phyloP scores from a whole-genome alignment of 2,329 filamentous ascomycete species.

The Teratosphaeria destructans region DNA sequence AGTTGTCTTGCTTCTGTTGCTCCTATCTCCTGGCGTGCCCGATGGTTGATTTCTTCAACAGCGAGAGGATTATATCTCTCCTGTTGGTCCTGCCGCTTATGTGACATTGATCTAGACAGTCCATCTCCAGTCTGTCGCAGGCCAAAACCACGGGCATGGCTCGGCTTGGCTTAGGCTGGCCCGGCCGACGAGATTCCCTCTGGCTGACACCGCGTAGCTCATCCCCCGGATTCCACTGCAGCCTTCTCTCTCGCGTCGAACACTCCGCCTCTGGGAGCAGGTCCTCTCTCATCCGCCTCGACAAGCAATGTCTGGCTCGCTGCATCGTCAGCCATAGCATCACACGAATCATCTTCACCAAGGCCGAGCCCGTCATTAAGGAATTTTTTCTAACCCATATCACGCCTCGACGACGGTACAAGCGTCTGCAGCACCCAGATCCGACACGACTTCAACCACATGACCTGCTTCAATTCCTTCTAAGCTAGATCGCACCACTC shows the following conservation, averaged over 20 bases:
- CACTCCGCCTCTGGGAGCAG: background rate
- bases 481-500: background rate
- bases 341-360: background rate
- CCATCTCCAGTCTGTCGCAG: background rate
- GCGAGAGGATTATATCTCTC: background rate
- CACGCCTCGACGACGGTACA: background rate
- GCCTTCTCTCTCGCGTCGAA: background rate
- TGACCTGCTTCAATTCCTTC: background rate
- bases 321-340: background rate
- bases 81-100: background rate
- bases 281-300: background rate
- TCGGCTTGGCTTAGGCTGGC: background rate
- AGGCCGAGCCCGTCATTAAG: background rate
- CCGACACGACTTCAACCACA: background rate
- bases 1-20: background rate
- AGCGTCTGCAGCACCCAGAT: background rate
- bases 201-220: background rate
- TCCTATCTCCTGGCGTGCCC: background rate
- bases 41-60: background rate
- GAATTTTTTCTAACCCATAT: background rate
- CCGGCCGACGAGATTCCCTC: background rate
- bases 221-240: background rate
- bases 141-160: background rate
- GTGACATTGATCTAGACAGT: background rate
- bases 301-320: background rate